phyloP scores from a whole-genome alignment of 2,329 filamentous ascomycete species.

The Aspergillus candidus region DNA sequence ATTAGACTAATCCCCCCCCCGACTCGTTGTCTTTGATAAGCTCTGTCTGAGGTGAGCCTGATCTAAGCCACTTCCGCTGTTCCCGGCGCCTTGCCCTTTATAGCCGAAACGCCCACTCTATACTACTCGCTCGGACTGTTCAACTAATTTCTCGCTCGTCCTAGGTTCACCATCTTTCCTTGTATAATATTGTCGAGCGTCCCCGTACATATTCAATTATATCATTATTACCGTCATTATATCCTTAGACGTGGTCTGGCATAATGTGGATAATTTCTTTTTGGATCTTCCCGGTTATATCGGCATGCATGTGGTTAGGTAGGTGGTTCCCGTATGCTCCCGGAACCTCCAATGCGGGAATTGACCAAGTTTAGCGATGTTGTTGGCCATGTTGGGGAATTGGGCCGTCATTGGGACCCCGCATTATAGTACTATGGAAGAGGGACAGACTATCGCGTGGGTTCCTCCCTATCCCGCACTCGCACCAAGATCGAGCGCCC shows the following conservation, averaged over 20 bases:
- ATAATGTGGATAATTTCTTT: conserved; percentile 43
- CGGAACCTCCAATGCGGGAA: neutral
- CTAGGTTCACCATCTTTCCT: neutral
- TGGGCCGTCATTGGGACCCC: conserved; percentile 52
- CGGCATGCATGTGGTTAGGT: conserved; percentile 51
- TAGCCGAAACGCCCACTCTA: too few relatives aligned
- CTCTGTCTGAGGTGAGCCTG: neutral
- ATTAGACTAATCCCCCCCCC: neutral
- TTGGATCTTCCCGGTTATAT: conserved; percentile 55
- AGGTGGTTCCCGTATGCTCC: conserved; percentile 10
- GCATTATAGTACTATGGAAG: conserved; percentile 47
- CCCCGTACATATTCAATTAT: neutral
- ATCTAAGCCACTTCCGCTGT: conserved; percentile 13
- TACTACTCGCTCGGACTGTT: too few relatives aligned
- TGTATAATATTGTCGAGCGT: neutral
- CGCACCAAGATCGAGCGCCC: too few relatives aligned
- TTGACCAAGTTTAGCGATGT: conserved; percentile 43
- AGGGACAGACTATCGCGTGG: conserved; percentile 50
- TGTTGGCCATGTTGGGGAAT: conserved; percentile 54
- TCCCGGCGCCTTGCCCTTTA: conserved; percentile 6
- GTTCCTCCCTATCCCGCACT: conserved; percentile 5
- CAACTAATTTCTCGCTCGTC: neutral
- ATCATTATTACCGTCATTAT: neutral
- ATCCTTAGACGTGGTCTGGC: neutral
- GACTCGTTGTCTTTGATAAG: neutral